These are phyloP conservation scores for Gonapodya prolifera DNA, from an alignment of 192 early-diverging fungal species.

Conservation along the genomic window DNA sequence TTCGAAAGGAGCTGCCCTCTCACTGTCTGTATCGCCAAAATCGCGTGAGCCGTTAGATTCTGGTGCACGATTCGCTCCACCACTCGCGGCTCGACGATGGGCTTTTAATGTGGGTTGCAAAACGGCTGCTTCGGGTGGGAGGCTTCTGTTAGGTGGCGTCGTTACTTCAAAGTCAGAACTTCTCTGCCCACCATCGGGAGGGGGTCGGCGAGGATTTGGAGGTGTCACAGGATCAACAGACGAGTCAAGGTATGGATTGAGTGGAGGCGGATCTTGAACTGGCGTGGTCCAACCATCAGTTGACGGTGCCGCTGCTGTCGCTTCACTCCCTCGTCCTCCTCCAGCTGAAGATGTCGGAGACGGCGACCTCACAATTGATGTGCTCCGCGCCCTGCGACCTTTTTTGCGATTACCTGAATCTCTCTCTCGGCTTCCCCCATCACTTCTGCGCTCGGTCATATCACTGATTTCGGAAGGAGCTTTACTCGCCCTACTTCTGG, in stretches of 20 bases:
- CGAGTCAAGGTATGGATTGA: background rate
- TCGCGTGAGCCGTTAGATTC: background rate
- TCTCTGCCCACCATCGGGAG: background rate
- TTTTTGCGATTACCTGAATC: background rate
- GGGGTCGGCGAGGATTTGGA: background rate
- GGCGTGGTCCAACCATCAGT: background rate
- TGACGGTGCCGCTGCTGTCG: background rate
- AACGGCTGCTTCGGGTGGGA: background rate
- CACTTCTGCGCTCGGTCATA: background rate
- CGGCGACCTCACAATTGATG: background rate
- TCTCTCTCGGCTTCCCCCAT: background rate
- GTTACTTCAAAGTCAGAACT: background rate
- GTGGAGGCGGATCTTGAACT: background rate
- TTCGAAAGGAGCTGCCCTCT: background rate
- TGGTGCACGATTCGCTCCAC: background rate
- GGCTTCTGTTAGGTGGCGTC: background rate
- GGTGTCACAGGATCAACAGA: background rate
- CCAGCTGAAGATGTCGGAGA: background rate
- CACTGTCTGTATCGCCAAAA: background rate
- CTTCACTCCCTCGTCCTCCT: background rate
- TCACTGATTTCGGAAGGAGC: too few relatives aligned
- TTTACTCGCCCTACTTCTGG: background rate
- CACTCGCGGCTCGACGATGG: background rate
- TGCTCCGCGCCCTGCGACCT: too few relatives aligned
- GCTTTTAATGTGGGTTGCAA: background rate